phyloP scores from a whole-genome alignment of 1,284 basidiomycete species.

The Papiliotrema laurentii region DNA sequence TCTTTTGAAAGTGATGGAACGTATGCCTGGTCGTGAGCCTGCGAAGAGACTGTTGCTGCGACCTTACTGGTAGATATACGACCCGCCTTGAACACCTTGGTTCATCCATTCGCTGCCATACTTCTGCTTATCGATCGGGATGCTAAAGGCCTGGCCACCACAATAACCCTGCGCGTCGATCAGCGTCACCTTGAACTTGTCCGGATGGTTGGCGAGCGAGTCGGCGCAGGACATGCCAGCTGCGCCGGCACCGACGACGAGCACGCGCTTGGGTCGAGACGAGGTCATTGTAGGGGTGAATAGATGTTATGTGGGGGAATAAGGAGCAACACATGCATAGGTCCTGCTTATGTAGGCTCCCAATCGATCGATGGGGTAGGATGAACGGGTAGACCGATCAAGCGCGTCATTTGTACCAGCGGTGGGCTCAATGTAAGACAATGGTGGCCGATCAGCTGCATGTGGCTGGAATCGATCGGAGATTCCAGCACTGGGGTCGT shows the following conservation, averaged over 20 bases:
- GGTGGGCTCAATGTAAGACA: too few species aligned
- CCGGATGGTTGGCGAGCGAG: slow-evolving; percentile 54
- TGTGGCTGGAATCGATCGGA: too few species aligned
- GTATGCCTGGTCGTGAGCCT: slow-evolving; percentile 50
- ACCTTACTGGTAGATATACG: slow-evolving; percentile 53
- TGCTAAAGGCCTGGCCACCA: slow-evolving; percentile 61
- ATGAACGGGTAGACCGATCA: too few species aligned
- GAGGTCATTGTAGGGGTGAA: not conserved
- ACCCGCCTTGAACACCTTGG: slow-evolving; percentile 56
- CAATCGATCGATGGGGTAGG: too few species aligned
- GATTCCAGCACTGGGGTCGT: too few species aligned
- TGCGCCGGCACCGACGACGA: slow-evolving; percentile 55
- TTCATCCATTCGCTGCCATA: slow-evolving; percentile 59
- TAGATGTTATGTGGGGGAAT: not conserved
- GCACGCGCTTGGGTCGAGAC: slow-evolving; percentile 49
- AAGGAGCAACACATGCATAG: too few species aligned
- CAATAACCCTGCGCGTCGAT: slow-evolving; percentile 55
- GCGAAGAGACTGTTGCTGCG: too few species aligned
- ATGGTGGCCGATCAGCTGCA: too few species aligned
- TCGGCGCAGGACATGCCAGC: slow-evolving; percentile 59
- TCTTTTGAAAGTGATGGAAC: slow-evolving; percentile 56
- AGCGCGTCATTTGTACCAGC: too few species aligned
- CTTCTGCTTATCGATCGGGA: slow-evolving; percentile 53
- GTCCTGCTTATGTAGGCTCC: too few species aligned
- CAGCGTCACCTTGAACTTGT: slow-evolving; percentile 56